Conservation (phyloP, 1,284 basidiomycete species). For the Vanrija pseudolonga region DNA sequence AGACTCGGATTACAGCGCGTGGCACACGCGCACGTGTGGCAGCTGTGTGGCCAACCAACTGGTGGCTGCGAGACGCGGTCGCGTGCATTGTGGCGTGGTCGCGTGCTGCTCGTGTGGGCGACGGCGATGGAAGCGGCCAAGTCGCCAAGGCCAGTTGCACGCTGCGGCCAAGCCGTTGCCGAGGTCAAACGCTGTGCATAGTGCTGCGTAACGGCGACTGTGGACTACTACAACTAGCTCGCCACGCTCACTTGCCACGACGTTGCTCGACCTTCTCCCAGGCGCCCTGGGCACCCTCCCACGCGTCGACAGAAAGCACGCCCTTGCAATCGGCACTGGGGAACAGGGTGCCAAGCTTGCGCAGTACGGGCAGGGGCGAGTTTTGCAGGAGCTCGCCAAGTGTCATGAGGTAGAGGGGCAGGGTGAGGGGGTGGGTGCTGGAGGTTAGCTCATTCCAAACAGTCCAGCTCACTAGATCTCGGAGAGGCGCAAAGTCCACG, state of each 20-base stretch:
- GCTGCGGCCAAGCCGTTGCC: too few species aligned
- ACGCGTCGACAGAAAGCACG: slow-evolving; percentile 13
- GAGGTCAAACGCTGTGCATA: too few species aligned
- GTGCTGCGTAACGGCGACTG: too few species aligned
- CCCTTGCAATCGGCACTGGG: slow-evolving; percentile 7
- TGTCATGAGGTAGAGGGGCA: slow-evolving; percentile 22
- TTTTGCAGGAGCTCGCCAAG: slow-evolving; percentile 15
- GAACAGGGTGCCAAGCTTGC: slow-evolving; percentile 16
- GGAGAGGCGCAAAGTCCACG: slow-evolving; percentile 36
- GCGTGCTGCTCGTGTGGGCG: too few species aligned
- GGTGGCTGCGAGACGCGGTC: too few species aligned
- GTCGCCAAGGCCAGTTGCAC: too few species aligned
- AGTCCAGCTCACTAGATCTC: slow-evolving; percentile 32
- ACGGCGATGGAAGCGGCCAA: too few species aligned
- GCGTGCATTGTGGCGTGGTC: too few species aligned
- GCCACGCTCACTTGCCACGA: slow-evolving; percentile 11
- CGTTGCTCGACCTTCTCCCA: slow-evolving; percentile 29
- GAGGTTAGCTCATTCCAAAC: not conserved
- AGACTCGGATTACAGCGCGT: too few species aligned
- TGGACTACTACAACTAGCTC: too few species aligned
- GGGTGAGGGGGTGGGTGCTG: slow-evolving; percentile 25
- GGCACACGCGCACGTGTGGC: too few species aligned
- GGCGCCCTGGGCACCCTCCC: slow-evolving; percentile 18
- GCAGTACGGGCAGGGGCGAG: slow-evolving; percentile 14
- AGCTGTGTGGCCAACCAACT: too few species aligned